phyloP scores from a whole-genome alignment of 2,329 filamentous ascomycete genomes.

The Pyrenophora tritici-repentis region DNA sequence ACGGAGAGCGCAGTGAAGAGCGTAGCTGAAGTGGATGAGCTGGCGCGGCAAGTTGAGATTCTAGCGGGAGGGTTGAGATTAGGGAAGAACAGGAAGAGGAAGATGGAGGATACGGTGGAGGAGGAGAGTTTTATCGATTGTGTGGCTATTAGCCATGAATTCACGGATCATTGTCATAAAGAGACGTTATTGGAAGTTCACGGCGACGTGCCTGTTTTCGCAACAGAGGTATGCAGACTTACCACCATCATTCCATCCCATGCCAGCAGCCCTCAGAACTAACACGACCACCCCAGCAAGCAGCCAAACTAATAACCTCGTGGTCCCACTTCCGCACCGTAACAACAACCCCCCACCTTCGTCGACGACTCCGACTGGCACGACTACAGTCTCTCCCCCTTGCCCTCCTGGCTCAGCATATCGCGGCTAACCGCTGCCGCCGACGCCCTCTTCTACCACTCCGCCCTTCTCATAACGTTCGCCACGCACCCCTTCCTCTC shows the following conservation, averaged over 20 bases:
- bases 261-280: too few species aligned
- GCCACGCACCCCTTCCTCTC: constrained; percentile 41
- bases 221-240: constrained; percentile 56
- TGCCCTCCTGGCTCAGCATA: constrained; percentile 67
- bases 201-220: constrained; percentile 61
- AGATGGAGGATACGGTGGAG: constrained; percentile 19
- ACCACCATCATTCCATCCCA: background rate
- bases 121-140: constrained; percentile 58
- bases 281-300: constrained; percentile 48
- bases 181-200: constrained; percentile 63
- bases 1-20: constrained; percentile 59
- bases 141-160: constrained; percentile 67
- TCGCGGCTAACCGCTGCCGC: constrained; percentile 59
- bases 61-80: constrained; percentile 39
- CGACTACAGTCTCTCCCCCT: constrained; percentile 48
- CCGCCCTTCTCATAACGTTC: constrained; percentile 64
- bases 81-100: constrained; percentile 14
- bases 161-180: constrained; percentile 70
- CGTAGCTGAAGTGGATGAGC: constrained; percentile 60
- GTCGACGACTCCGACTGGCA: constrained; percentile 52
- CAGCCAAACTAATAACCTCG: constrained; percentile 59
- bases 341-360: constrained; percentile 55
- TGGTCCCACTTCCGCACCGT: constrained; percentile 67
- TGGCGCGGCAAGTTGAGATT: constrained; percentile 58
- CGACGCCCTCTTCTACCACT: constrained; percentile 63